phyloP scores from a whole-genome alignment of 345 rosid genomes.

The Sisymbrium irio region DNA sequence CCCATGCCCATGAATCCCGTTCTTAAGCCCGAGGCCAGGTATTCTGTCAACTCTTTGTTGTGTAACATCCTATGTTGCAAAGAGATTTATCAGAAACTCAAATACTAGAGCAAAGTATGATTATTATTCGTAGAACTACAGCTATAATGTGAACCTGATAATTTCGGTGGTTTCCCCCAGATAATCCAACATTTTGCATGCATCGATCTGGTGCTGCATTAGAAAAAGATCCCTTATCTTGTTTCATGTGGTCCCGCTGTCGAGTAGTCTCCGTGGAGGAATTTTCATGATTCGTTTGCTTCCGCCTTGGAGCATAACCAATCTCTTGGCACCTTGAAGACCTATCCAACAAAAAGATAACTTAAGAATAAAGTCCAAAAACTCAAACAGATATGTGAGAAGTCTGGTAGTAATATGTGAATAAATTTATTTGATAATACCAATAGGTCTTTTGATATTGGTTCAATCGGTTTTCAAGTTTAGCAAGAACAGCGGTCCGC shows the following conservation, averaged over 20 bases:
- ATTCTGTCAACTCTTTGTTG: neutral
- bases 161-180: neutral
- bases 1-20: constrained; percentile 2
- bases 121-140: neutral
- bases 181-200: constrained; percentile 3
- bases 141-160: neutral
- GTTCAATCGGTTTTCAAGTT: constrained; percentile 50
- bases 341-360: constrained; percentile 38
- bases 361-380: neutral
- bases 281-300: constrained; percentile 15
- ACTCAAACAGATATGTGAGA: neutral
- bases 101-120: neutral
- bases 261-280: neutral
- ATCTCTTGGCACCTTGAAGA: constrained; percentile 50
- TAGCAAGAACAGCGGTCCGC: constrained; percentile 54
- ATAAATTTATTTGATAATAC: constrained; percentile 30
- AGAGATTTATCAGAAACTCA: neutral
- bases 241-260: neutral
- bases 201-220: neutral
- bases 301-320: constrained; percentile 57
- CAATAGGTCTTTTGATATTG: constrained; percentile 53
- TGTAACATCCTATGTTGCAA: constrained; percentile 3
- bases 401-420: neutral
- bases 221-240: constrained; percentile 3
- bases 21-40: neutral